Base-by-base conservation (phyloP, 768 basidiomycete genomes). In the Leccinum subgranulosum region DNA sequence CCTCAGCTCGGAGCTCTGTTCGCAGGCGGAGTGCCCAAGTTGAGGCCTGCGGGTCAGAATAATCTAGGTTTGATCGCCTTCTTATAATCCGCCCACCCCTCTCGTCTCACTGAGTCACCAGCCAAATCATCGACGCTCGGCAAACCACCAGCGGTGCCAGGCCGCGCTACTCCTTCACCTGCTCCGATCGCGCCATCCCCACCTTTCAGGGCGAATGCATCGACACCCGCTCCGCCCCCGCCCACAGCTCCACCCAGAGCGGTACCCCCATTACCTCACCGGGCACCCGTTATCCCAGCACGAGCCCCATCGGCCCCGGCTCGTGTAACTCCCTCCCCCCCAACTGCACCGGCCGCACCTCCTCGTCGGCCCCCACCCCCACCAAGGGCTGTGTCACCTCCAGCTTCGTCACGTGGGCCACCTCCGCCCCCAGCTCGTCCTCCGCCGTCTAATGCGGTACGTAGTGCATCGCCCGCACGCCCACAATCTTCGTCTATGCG, bases 11-110 rank as follows among this genome's bases (percentile, higher is more conserved):
- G 85, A 31, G 87, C 84, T 2, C 73, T 97, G 11, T 95, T 97
- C 67, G 92, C 94, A 47, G 93, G 92, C 15, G 94, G 94, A 1
- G 85, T 96, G 78, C 94, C 94, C 4, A 94, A 90, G 69, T 69
- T 96, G 66, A 95, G 88, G 77, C 84, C 92, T 47, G 81, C 88
- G n/a, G 89, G 85, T 12, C 81, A 84, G 56, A 78, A 67, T 54
- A 79, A 76, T 70, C 71, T 78, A 55, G 82, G 88, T 88, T 66
- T 58, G 79, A 54, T 46, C 46, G 58, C 60, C 54, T 54, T 31
- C 45, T 39, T 46, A 54, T 65, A 58, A 27, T 27, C 5, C 0
- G 14, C 36, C 27, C 55, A 60, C 12, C 33, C 57, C 56, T 46
- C 55, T 46, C 29, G 53, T 36, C 47, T 56, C 49, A 64, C 36